Base-by-base conservation (phyloP, 2,329 filamentous ascomycete species). In the Lojkania enalia region DNA sequence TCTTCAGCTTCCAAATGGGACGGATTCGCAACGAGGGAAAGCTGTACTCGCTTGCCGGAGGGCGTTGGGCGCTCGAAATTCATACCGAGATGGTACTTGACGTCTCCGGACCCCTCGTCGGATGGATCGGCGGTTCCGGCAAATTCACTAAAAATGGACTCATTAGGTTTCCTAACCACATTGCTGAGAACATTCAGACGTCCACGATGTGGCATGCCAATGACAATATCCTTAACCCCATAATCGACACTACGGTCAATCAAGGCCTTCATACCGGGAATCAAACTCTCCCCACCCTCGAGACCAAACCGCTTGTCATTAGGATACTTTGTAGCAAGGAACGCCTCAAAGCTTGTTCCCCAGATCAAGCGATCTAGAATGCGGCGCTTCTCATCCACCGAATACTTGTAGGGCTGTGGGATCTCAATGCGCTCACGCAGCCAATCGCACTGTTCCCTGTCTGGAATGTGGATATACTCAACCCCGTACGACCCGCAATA, bases 81-180 rank as follows among this genome's bases (percentile, higher is more conserved):
- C 94, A 99, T 99, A 69, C 94, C 94, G 64, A 99, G 79, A 77
- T 99, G 94, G 77, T 99, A 99, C 76, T 99, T 99, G 74, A 99
- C 94, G 71, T 99, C 94, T 63, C 94, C 94, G 46, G 94, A 97
- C 48, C 94, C 94, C 76, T 99, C 92, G 60, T 97, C 94, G 59
- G 88, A 87, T 43, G 89, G 88, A 67, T 89, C 90, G 16, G 87
- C 77, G 35, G 87, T 89, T 61, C 94, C 94, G 52, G 89, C 88
- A 66, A 99, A 99, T 73, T 99, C 94, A 70, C 88, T 95, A 79
- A 99, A 99, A 74, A 99, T 99, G 56, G 94, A 97, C 77, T 97
- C 94, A 74, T 99, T 99, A 63, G 94, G 92, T 77, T 99, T 99
- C 67, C 94, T 87, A 60, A 99, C 94, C 66, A 99, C 94, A 76